Evolutionary conservation across 2,329 filamentous ascomycete genomes (phyloP).

Genomic region (Zasmidium angulare): DNA sequence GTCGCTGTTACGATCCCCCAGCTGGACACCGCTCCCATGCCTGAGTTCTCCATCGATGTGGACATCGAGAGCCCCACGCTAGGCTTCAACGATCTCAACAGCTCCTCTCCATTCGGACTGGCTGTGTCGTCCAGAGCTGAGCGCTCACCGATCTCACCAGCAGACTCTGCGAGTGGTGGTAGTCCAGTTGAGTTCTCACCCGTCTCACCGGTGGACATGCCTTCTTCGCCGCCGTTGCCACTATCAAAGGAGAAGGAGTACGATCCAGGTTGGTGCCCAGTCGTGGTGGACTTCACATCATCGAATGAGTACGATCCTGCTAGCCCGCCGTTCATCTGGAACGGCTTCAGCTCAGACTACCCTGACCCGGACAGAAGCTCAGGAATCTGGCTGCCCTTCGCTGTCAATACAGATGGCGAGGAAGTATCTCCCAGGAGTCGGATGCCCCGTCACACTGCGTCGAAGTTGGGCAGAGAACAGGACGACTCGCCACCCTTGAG

Average conservation of each 20-base stretch:
- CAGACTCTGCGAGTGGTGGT: background rate
- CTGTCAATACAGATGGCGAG: constrained; percentile 6
- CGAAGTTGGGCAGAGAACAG: constrained; percentile 1
- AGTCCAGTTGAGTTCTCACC: constrained; percentile 3
- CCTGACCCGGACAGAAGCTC: constrained; percentile 19
- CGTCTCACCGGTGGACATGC: constrained; percentile 14
- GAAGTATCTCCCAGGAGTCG: constrained; percentile 18
- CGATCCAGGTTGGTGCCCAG: constrained; percentile 29
- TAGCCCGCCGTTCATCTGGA: constrained; percentile 23
- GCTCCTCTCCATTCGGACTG: constrained; percentile 22
- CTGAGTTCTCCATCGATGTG: constrained; percentile 24
- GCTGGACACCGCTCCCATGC: constrained; percentile 21
- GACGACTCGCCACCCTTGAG: constrained; percentile 40
- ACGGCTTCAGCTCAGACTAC: constrained; percentile 3
- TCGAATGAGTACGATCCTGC: constrained; percentile 33
- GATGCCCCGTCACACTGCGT: constrained; percentile 16
- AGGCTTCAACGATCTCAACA: constrained; percentile 11
- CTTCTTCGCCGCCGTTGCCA: constrained; percentile 30
- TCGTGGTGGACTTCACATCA: constrained; percentile 18
- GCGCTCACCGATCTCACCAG: background rate
- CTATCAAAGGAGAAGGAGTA: constrained; percentile 24
- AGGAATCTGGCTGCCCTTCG: constrained; percentile 22
- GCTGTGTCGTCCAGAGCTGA: constrained; percentile 15
- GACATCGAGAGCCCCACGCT: constrained; percentile 11
- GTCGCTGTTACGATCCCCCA: constrained; percentile 10